Evolutionary conservation across 2,329 filamentous ascomycete genomes (phyloP).

Genomic region (Pleurostoma richardsiae): DNA sequence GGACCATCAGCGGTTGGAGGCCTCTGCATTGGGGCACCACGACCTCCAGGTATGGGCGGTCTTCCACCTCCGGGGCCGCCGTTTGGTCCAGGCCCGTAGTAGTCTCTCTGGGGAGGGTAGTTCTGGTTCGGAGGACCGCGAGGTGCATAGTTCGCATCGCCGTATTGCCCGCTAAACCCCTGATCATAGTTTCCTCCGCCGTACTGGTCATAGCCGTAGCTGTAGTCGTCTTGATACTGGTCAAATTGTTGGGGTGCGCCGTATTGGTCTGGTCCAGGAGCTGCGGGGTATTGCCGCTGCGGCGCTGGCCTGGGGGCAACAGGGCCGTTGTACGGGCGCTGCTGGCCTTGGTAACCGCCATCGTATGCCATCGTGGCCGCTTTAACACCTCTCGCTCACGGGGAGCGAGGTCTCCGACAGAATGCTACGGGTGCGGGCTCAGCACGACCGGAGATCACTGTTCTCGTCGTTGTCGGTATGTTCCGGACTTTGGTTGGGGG

Average conservation of each 20-base stretch:
- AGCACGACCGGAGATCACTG: no score
- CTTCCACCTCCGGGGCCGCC: conserved; percentile 33
- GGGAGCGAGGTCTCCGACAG: no score
- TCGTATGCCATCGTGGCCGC: conserved; percentile 43
- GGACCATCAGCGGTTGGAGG: conserved; percentile 31
- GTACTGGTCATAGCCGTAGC: conserved; percentile 38
- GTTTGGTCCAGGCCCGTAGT: conserved; percentile 32
- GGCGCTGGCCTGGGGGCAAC: conserved; percentile 34
- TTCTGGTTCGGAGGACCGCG: conserved; percentile 30
- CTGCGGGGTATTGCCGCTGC: conserved; percentile 27
- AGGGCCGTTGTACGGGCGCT: conserved; percentile 43
- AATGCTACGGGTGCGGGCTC: no score
- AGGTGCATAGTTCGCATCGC: conserved; percentile 39
- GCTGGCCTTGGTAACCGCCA: conserved; percentile 36
- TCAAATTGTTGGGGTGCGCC: conserved; percentile 35
- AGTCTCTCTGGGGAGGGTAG: conserved; percentile 35
- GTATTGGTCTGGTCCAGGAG: conserved; percentile 24
- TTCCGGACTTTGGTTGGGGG: background rate
- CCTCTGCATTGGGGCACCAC: conserved; percentile 38
- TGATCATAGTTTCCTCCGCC: conserved; percentile 33
- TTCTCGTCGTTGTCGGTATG: no score
- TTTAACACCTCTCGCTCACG: background rate
- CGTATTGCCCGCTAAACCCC: conserved; percentile 28
- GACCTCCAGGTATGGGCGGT: conserved; percentile 34
- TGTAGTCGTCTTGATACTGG: conserved; percentile 39